phyloP scores from a whole-genome alignment of 2,329 filamentous ascomycete genomes.

The Botrytis cinerea region DNA sequence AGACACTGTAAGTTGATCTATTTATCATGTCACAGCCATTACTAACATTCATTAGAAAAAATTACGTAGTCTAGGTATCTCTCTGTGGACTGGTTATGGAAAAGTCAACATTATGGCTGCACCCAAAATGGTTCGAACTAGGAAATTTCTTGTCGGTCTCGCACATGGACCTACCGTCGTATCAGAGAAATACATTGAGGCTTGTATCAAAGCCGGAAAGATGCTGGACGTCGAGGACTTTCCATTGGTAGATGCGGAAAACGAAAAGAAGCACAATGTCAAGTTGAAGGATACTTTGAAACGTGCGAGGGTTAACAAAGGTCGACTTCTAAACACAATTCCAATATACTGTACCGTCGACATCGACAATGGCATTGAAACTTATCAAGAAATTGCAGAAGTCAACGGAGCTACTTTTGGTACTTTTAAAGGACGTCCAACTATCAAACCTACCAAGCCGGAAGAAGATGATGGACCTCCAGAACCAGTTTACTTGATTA shows the following conservation, averaged over 20 bases:
- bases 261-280: constrained; percentile 71
- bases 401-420: constrained; percentile 85
- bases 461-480: constrained; percentile 61
- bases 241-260: constrained; percentile 67
- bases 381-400: constrained; percentile 81
- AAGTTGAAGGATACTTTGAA: constrained; percentile 66
- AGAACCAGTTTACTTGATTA: constrained; percentile 82
- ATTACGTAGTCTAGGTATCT: constrained; percentile 80
- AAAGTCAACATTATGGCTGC: constrained; percentile 85
- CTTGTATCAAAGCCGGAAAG: constrained; percentile 68
- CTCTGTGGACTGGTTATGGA: constrained; percentile 73
- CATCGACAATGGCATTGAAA: constrained; percentile 79
- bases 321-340: constrained; percentile 72
- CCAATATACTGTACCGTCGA: constrained; percentile 82
- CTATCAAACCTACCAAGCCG: constrained; percentile 61
- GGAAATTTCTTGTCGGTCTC: constrained; percentile 89
- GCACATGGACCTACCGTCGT: constrained; percentile 79
- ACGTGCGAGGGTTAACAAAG: constrained; percentile 74
- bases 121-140: constrained; percentile 81
- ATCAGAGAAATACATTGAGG: constrained; percentile 75
- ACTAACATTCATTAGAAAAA: constrained; percentile 61
- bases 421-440: constrained; percentile 62
- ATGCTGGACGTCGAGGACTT: constrained; percentile 66
- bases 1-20: constrained; percentile 66
- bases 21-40: neutral